Conservation (phyloP, 129 eudicot species). For the Chrysanthemum makinoi region DNA sequence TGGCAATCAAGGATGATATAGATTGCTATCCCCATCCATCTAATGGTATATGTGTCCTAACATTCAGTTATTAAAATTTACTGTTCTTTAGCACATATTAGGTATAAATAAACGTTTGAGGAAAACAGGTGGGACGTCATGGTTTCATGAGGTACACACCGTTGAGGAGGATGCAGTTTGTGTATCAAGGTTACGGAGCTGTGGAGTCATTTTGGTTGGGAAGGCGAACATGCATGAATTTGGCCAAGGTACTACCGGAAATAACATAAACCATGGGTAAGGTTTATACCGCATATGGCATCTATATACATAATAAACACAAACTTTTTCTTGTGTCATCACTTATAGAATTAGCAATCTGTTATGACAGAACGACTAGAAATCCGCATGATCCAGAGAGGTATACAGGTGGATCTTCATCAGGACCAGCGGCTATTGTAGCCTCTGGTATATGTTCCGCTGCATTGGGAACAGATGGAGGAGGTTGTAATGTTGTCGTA, state of each 20-base stretch:
- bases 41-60: constrained; percentile 39
- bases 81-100: background rate
- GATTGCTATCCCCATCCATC: constrained; percentile 88
- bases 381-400: constrained; percentile 82
- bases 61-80: background rate
- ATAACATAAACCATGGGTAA: constrained; percentile 79
- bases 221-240: constrained; percentile 97
- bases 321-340: background rate
- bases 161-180: constrained; percentile 72
- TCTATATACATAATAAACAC: background rate
- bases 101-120: constrained; percentile 17
- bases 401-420: constrained; percentile 96
- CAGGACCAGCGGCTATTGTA: constrained; percentile 92
- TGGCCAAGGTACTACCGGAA: constrained; percentile 90
- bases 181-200: constrained; percentile 72
- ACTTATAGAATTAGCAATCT: background rate
- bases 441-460: constrained; percentile 90
- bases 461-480: constrained; percentile 95
- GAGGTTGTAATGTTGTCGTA: constrained; percentile 50
- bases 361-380: constrained; percentile 61
- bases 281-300: constrained; percentile 5
- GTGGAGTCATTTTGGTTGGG: constrained; percentile 85
- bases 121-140: constrained; percentile 72
- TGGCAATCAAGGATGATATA: constrained; percentile 97
- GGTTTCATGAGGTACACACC: constrained; percentile 66